phyloP scores from a whole-genome alignment of 2,329 filamentous ascomycete genomes.

The Xylariaceae sp. region DNA sequence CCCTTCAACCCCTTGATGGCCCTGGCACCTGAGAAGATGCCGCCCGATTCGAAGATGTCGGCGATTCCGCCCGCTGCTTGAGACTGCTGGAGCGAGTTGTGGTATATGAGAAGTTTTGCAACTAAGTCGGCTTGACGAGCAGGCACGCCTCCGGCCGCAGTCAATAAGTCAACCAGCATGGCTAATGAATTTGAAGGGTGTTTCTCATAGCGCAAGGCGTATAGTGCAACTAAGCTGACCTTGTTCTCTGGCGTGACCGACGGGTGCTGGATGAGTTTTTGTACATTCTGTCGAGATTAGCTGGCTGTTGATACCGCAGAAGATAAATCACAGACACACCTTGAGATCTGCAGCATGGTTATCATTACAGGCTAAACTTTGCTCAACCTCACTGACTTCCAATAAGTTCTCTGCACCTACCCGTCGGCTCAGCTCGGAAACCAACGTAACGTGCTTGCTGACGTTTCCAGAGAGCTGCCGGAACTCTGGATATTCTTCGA shows the following conservation, averaged over 20 bases:
- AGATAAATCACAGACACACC: slow-evolving; percentile 53
- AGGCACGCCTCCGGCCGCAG: slow-evolving; percentile 82
- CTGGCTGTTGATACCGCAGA: background rate
- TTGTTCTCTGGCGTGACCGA: slow-evolving; percentile 82
- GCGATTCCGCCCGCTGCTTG: slow-evolving; percentile 80
- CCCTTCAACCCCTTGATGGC: slow-evolving; percentile 95
- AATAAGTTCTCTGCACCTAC: slow-evolving; percentile 86
- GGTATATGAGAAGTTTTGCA: slow-evolving; percentile 82
- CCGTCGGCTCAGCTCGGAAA: slow-evolving; percentile 88
- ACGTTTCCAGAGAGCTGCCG: slow-evolving; percentile 96
- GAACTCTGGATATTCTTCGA: slow-evolving; percentile 98
- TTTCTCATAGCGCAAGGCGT: slow-evolving; percentile 90
- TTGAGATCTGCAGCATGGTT: slow-evolving; percentile 93
- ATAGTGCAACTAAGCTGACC: slow-evolving; percentile 88
- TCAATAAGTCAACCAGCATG: slow-evolving; percentile 84
- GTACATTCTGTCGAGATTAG: slow-evolving; percentile 68
- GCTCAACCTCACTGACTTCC: slow-evolving; percentile 97
- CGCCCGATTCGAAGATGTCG: slow-evolving; percentile 89
- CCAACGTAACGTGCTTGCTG: slow-evolving; percentile 96
- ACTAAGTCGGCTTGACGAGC: slow-evolving; percentile 79
- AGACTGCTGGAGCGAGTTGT: slow-evolving; percentile 82
- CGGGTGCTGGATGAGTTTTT: slow-evolving; percentile 83
- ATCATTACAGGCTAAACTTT: slow-evolving; percentile 95
- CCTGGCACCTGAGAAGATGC: slow-evolving; percentile 87
- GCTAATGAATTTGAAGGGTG: slow-evolving; percentile 83